A percentile compares a stretch with the other conserved stretches of the same genome.
Evolutionary conservation across 805 yeast genomes (phyloP).

Genomic region (Millerozyma miso): DNA sequence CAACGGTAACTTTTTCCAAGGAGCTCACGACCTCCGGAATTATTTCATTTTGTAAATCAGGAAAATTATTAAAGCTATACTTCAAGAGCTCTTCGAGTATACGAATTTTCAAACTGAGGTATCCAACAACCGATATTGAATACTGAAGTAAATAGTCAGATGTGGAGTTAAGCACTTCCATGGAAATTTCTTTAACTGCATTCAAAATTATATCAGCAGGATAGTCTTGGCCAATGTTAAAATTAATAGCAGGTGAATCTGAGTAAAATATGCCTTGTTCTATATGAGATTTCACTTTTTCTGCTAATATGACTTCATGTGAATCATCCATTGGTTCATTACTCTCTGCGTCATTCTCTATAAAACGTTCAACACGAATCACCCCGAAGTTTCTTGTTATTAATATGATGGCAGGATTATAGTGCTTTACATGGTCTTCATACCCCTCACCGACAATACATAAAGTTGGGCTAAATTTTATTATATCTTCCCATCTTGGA

Average conservation of each 20-base stretch:
- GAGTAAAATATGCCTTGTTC: slow-evolving; percentile 80
- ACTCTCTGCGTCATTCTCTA: slow-evolving; percentile 8
- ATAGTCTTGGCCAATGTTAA: slow-evolving; percentile 34
- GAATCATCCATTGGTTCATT: slow-evolving; percentile 7
- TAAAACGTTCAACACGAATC: slow-evolving; percentile 50
- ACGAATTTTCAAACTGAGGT: slow-evolving; percentile 46
- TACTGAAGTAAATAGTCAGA: slow-evolving; percentile 55
- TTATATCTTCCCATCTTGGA: slow-evolving; percentile 78
- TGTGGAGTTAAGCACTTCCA: slow-evolving; percentile 54
- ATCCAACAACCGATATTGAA: slow-evolving; percentile 47
- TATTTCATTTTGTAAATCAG: slow-evolving; percentile 28
- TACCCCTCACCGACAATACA: slow-evolving; percentile 57
- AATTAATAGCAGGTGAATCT: slow-evolving; percentile 40
- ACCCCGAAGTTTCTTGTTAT: slow-evolving; percentile 59
- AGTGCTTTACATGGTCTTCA: slow-evolving; percentile 32
- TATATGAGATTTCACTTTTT: slow-evolving; percentile 64
- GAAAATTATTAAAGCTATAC: slow-evolving; percentile 45
- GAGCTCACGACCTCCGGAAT: slow-evolving; percentile 31
- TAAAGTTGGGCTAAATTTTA: slow-evolving; percentile 52
- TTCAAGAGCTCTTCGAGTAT: slow-evolving; percentile 42
- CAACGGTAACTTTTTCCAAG: slow-evolving; percentile 41
- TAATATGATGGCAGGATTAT: slow-evolving; percentile 42
- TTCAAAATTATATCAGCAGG: slow-evolving; percentile 13
- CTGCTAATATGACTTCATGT: slow-evolving; percentile 13
- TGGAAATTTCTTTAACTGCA: slow-evolving; percentile 46